Evolutionary conservation across 495 filamentous ascomycete species (phyloP).

Genomic region (Podospora pseudoanserina): DNA sequence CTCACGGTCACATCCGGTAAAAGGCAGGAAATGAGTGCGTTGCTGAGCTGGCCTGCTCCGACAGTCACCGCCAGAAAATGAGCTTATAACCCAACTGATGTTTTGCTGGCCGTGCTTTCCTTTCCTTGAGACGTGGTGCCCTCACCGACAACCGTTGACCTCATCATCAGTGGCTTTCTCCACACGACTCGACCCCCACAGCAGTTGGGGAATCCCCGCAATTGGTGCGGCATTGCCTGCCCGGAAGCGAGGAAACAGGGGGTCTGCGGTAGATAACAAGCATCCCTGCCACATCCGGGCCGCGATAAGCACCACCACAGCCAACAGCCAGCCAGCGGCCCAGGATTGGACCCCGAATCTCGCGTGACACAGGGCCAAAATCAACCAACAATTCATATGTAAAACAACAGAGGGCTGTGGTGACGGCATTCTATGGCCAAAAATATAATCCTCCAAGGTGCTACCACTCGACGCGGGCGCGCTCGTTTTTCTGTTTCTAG

Average conservation of each 20-base stretch:
- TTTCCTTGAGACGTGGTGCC: neutral
- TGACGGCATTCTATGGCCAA: neutral
- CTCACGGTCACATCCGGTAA: conserved; percentile 42
- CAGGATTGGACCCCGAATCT: neutral
- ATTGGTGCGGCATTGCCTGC: neutral
- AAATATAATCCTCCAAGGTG: neutral
- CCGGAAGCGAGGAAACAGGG: conserved; percentile 1
- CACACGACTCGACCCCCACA: neutral
- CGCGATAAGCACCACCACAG: conserved; percentile 7
- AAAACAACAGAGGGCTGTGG: neutral
- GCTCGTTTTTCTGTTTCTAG: neutral
- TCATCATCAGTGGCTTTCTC: neutral
- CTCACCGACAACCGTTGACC: neutral
- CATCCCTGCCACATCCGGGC: conserved; percentile 5
- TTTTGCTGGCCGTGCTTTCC: neutral
- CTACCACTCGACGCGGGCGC: neutral
- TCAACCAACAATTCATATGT: conserved; percentile 1
- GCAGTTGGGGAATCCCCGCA: neutral
- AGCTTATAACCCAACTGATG: conserved; percentile 19
- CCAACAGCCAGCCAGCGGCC: neutral
- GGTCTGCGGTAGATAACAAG: conserved; percentile 8
- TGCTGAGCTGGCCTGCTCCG: conserved; percentile 37
- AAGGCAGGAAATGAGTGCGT: conserved; percentile 41
- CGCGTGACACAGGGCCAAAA: conserved; percentile 11
- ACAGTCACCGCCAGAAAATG: neutral